Conservation (phyloP, 768 basidiomycete genomes). For the Candolleomyces aberdarensis region DNA sequence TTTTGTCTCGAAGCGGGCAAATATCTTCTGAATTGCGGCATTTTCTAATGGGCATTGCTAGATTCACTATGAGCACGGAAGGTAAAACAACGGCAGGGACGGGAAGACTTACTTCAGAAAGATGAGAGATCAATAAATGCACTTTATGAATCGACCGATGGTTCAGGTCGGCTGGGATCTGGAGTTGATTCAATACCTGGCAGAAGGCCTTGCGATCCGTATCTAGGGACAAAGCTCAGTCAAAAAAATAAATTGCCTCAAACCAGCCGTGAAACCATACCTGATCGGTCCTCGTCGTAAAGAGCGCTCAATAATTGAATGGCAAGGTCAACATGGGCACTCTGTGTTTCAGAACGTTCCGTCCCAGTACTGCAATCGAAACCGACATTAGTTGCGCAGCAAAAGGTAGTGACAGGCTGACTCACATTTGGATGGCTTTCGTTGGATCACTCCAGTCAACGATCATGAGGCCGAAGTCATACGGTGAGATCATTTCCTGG, state of each 20-base stretch:
- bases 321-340: constrained; percentile 56
- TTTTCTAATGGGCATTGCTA: constrained; percentile 63
- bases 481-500: constrained; percentile 67
- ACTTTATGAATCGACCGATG: constrained; percentile 41
- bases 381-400: background rate
- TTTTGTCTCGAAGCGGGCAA: constrained; percentile 49
- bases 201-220: constrained; percentile 62
- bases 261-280: constrained; percentile 21
- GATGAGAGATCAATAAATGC: constrained; percentile 44
- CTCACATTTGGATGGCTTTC: constrained; percentile 53
- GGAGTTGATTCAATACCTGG: constrained; percentile 60
- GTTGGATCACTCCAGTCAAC: constrained; percentile 87
- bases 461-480: constrained; percentile 75
- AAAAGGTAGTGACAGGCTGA: background rate
- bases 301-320: constrained; percentile 49
- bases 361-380: constrained; percentile 5
- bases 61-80: background rate
- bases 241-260: too few relatives aligned
- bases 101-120: constrained; percentile 42
- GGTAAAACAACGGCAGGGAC: constrained; percentile 2
- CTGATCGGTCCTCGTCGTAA: constrained; percentile 45
- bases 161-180: constrained; percentile 40
- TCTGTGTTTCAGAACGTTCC: constrained; percentile 13
- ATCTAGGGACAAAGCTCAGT: constrained; percentile 29
- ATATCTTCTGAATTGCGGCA: constrained; percentile 46